Conservation (phyloP, 1,284 basidiomycete genomes). For the Tylopilus sp. region DNA sequence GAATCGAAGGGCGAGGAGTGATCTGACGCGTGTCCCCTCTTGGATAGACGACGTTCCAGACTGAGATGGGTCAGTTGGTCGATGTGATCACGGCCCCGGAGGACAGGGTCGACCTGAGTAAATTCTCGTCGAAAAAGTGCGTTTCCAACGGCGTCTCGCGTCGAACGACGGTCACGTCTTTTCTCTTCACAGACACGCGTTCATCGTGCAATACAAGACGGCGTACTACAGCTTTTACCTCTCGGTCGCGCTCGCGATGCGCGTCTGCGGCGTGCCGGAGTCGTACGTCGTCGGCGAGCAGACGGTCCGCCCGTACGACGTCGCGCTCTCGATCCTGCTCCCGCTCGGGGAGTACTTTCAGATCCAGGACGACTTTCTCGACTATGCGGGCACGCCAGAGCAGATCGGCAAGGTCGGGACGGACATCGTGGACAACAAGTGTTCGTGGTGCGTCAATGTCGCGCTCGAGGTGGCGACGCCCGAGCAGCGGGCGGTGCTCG, state of each 20-base stretch:
- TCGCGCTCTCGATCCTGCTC: constrained; percentile 82
- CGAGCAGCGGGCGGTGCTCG: constrained; percentile 55
- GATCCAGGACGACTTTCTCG: constrained; percentile 97
- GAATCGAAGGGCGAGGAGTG: too few relatives aligned
- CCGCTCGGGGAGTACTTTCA: constrained; percentile 99
- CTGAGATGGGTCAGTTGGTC: constrained; percentile 94
- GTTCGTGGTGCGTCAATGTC: constrained; percentile 94
- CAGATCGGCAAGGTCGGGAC: constrained; percentile 97
- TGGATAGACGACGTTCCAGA: constrained; percentile 79
- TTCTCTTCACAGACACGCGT: constrained; percentile 56
- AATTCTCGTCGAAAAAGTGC: constrained; percentile 84
- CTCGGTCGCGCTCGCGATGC: constrained; percentile 93
- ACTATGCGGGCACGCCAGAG: constrained; percentile 88
- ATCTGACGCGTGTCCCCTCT: not conserved
- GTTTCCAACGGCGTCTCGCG: too few relatives aligned
- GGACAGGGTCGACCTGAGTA: constrained; percentile 80
- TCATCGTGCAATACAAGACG: constrained; percentile 98
- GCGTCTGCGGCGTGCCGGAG: constrained; percentile 69
- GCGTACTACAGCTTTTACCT: constrained; percentile 99
- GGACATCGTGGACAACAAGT: constrained; percentile 99
- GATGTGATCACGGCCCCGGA: constrained; percentile 96
- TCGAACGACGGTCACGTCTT: too few relatives aligned
- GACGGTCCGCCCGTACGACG: constrained; percentile 64
- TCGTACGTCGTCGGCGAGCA: constrained; percentile 36
- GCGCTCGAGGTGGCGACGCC: constrained; percentile 64